Conservation (phyloP, 306 rosid species). For the Citrullus colocynthis region DNA sequence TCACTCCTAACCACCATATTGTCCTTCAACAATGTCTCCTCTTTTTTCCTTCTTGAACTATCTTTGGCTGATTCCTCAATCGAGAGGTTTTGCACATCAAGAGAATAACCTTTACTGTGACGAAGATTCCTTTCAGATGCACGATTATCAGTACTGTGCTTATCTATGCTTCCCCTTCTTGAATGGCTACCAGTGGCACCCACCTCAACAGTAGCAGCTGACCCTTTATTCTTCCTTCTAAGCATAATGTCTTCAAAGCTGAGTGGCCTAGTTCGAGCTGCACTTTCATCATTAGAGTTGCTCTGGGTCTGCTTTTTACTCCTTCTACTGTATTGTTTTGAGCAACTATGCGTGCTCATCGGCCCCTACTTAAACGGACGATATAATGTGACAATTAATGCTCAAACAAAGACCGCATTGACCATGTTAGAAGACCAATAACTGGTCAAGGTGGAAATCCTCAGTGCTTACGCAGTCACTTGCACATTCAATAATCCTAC, state of each 20-base stretch:
- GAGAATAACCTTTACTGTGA: constrained; percentile 18
- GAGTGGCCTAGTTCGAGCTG: constrained; percentile 89
- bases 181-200: constrained; percentile 12
- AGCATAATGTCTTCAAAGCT: constrained; percentile 72
- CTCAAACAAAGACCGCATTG: background rate
- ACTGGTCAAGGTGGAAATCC: background rate
- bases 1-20: constrained; percentile 25
- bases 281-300: constrained; percentile 44
- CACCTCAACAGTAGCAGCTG: constrained; percentile 30
- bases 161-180: constrained; percentile 20
- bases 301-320: constrained; percentile 18
- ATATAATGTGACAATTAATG: background rate
- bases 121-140: constrained; percentile 24
- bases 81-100: constrained; percentile 21
- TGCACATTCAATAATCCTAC: background rate
- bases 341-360: constrained; percentile 42
- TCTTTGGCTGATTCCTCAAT: constrained; percentile 24
- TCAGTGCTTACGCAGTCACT: background rate
- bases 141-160: constrained; percentile 23
- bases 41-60: constrained; percentile 42
- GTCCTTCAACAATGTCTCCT: constrained; percentile 23
- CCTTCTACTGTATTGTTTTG: constrained; percentile 29
- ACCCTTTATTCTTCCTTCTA: constrained; percentile 47
- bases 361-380: constrained; percentile 15
- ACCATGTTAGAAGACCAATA: background rate